These are phyloP conservation scores for Arthroderma uncinatum DNA, from an alignment of 2,329 filamentous ascomycete genomes.

Conservation along the genomic window DNA sequence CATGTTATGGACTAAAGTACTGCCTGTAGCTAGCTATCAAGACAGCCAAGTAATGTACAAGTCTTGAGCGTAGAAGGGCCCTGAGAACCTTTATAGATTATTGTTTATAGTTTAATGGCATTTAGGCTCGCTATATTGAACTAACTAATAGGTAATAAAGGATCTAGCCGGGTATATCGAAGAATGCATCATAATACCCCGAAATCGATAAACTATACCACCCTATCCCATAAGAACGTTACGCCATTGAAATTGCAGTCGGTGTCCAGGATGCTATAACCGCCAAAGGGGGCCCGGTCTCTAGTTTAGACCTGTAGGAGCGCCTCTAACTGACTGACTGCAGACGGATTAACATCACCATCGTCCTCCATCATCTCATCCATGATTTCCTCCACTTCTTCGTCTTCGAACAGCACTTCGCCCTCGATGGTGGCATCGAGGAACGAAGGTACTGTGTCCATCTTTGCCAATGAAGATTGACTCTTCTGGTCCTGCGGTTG, in stretches of 20 bases:
- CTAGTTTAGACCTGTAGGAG: constrained; percentile 9
- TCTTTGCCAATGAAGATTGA: neutral
- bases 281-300: neutral
- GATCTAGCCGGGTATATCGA: neutral
- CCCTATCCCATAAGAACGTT: neutral
- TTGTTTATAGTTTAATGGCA: neutral
- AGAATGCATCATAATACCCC: neutral
- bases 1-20: no score
- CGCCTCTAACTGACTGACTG: constrained; percentile 10
- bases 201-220: neutral
- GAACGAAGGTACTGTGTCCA: neutral
- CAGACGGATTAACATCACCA: constrained; percentile 11
- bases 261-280: neutral
- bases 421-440: neutral
- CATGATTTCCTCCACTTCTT: constrained; percentile 7
- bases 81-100: no score
- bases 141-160: neutral
- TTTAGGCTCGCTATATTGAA: neutral
- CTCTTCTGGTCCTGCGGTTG: neutral
- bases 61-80: no score
- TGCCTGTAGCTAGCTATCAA: no score
- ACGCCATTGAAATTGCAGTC: neutral
- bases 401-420: neutral
- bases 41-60: no score
- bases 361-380: constrained; percentile 12